Evolutionary conservation across 768 basidiomycete species (phyloP), one percentile per base, ranked within the genome.

Genomic region (Gyrodon lividus): DNA sequence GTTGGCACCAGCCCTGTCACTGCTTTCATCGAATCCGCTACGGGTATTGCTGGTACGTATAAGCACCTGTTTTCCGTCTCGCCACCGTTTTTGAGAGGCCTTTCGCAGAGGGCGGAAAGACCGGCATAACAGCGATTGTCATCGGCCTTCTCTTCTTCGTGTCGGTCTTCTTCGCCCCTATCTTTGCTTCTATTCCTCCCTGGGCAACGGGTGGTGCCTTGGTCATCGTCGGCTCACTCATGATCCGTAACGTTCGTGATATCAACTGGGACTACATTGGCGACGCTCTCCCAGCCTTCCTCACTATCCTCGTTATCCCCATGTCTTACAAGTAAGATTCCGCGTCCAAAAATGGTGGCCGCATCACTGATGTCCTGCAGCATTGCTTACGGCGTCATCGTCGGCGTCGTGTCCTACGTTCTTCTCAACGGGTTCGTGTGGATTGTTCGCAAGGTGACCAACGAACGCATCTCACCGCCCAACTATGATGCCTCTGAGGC

Each of bases 221-320:
- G 31, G 81, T 89, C 38, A 86, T 94, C 48, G 90, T 90, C 10
- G 91, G 91, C n/a, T 87, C 86, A 14, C 74, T 92, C 60, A 93
- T 93, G 91, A 88, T 90, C 68, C 80, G 87, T 63, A 92, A 90
- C 59, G 87, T 89, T 19, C 77, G 82, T 28, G 90, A 90, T 41
- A 86, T 94, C 68, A 94, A 94, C 69, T 94, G 91, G 91, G 77
- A 86, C 61, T 94, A 92, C 64, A 77, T 89, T 19, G 91, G 91
- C 7, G 90, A 93, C 62, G 80, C 86, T n/a, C 81, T 93, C 0
- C 91, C 91, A 12, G 89, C 91, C 0, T 92, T 94, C 76, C 69
- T 94, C 43, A 88, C 87, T 0, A 72, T 94, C 51, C 75, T 93
- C 44, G 78, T 89, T 47, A 92, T 92, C 52, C 88, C 88, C 9